Percentiles rank a stretch among this genome's conserved stretches.
Conservation (phyloP, 2,329 filamentous ascomycete species). For the Didymella glomerata region DNA sequence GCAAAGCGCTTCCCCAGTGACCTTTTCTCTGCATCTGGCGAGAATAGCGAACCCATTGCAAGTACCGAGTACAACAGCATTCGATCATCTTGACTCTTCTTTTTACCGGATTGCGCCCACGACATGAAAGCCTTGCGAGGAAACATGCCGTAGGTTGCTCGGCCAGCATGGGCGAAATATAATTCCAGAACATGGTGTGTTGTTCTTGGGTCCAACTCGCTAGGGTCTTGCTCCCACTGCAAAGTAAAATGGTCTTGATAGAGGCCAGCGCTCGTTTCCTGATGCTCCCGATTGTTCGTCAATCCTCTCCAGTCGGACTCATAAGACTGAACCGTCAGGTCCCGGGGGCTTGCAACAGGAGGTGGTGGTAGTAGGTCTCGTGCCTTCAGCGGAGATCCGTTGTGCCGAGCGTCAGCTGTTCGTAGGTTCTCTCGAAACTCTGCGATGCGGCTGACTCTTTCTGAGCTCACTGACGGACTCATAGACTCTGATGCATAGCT, state of each 20-base stretch:
- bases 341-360: conserved; percentile 35
- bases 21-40: conserved; percentile 56
- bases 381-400: conserved; percentile 37
- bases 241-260: conserved; percentile 46
- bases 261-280: conserved; percentile 40
- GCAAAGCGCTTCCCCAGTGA: conserved; percentile 59
- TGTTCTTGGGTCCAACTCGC: conserved; percentile 58
- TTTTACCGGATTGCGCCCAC: conserved; percentile 61
- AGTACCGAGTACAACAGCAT: conserved; percentile 70
- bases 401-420: conserved; percentile 41
- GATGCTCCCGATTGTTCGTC: conserved; percentile 39
- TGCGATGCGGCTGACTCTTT: conserved; percentile 41
- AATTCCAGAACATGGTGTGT: conserved; percentile 62
- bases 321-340: conserved; percentile 46
- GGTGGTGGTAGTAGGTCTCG: conserved; percentile 37
- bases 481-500: conserved; percentile 42
- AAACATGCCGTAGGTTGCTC: conserved; percentile 64
- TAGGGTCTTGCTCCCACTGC: conserved; percentile 64
- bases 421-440: conserved; percentile 42
- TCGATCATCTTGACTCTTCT: conserved; percentile 63
- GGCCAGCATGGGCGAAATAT: conserved; percentile 67
- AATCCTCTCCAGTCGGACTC: conserved; percentile 49
- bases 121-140: conserved; percentile 62
- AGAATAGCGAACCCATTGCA: conserved; percentile 65
- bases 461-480: conserved; percentile 41